A percentile compares a stretch with the other conserved stretches of the same genome.
These are phyloP conservation scores for Dittrichia graveolens DNA, from an alignment of 129 eudicot species.

Conservation along the genomic window DNA sequence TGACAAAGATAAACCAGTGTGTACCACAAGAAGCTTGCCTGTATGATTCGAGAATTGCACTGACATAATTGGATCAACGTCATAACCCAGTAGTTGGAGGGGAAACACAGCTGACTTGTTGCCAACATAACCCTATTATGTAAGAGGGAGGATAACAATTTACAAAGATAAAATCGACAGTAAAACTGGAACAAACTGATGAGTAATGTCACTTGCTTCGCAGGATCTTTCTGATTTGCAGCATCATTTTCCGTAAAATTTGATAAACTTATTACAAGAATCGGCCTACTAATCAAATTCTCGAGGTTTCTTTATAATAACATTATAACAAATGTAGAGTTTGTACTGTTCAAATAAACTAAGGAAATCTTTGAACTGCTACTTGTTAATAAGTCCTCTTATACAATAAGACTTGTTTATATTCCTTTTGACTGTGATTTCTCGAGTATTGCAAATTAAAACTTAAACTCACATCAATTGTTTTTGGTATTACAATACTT, in stretches of 20 bases:
- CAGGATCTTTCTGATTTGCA: conserved; percentile 1
- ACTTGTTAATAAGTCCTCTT: conserved; percentile 5
- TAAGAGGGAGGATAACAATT: background rate
- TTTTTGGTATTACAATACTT: conserved; percentile 10
- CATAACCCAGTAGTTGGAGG: conserved; percentile 89
- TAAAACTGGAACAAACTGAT: conserved; percentile 3
- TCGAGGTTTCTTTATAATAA: background rate
- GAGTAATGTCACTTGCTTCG: background rate
- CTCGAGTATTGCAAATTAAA: too few relatives aligned
- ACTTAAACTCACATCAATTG: background rate
- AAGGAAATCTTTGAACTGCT: background rate
- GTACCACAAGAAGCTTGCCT: conserved; percentile 61
- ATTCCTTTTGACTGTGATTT: background rate
- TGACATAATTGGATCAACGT: conserved; percentile 93
- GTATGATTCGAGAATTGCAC: conserved; percentile 99
- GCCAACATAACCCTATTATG: conserved; percentile 87
- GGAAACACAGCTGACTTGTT: conserved; percentile 97
- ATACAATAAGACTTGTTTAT: background rate
- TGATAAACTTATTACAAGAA: background rate
- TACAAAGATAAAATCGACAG: background rate
- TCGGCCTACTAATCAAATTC: conserved; percentile 6
- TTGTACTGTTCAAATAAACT: background rate
- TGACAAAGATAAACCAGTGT: conserved; percentile 26
- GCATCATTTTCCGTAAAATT: background rate
- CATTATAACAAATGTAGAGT: background rate